Evolutionary conservation across 768 basidiomycete species (phyloP).

Genomic region (Macrolepiota dolichaula): DNA sequence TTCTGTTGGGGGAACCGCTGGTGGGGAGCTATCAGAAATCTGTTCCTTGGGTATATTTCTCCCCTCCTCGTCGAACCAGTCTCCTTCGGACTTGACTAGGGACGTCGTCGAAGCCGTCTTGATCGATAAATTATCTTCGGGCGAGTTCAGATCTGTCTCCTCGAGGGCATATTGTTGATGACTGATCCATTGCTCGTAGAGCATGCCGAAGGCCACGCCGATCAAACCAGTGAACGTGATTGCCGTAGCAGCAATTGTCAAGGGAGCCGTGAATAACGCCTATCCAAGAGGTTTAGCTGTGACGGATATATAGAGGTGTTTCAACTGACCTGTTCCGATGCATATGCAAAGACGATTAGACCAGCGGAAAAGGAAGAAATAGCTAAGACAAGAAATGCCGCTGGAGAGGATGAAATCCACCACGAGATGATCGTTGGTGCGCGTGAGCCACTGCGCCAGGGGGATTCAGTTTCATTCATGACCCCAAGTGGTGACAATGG

Average conservation of each 20-base stretch:
- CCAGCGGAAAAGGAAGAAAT: slow-evolving; percentile 8
- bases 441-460: not conserved
- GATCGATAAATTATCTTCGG: not conserved
- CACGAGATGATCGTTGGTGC: not conserved
- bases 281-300: not conserved
- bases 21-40: not conserved
- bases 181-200: slow-evolving; percentile 1
- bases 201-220: not conserved
- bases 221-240: not conserved
- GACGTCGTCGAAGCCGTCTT: not conserved
- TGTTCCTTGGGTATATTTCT: not conserved
- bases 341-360: not conserved
- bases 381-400: not conserved
- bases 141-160: not conserved
- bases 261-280: not conserved
- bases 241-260: not conserved
- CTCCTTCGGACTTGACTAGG: not conserved
- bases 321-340: not conserved
- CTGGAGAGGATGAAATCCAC: slow-evolving; percentile 1
- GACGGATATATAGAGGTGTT: too few species aligned
- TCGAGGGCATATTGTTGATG: not conserved
- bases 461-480: not conserved
- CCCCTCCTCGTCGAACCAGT: slow-evolving; percentile 4
- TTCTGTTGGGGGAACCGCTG: not conserved
- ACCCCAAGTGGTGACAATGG: not conserved